Base-by-base conservation (phyloP, 2,329 filamentous ascomycete genomes). In the Diaporthe caulivora region DNA sequence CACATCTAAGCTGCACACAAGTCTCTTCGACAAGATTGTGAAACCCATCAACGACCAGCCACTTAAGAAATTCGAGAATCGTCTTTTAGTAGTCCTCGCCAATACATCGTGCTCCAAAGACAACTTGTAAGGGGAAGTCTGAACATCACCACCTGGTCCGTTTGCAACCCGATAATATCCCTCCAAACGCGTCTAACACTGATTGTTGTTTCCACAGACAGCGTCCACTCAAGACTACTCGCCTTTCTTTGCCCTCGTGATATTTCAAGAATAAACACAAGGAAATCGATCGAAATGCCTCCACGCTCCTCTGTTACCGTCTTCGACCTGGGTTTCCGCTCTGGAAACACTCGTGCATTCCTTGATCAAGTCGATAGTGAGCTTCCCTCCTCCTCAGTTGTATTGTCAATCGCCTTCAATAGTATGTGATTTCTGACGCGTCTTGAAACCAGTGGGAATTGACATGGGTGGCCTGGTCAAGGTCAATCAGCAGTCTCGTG, bases 361-460 rank as follows among this genome's bases (percentile, higher is more conserved):
- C 62, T 67, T 5, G 62, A 67, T 18, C 62, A 67, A 10, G 62
- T 67, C 11, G 62, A 67, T 26, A 67, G 62, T 67, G 40, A 67
- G 62, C 17, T 3, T 1, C 24, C 15, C 24, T 13, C 18, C 4
- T 1, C 18, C 3, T 29, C 15, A 26, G 21, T 34, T 1, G 29
- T 2, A 49, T 40, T n/a, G 7, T 18, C 29, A 21, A 44, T 17
- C 15, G 6, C 6, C 8, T 18, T 44, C 26, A 49, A 26, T 34
- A 17, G 18, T 1, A 15, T 21, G 15, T 65, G 13, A 29, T 13
- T 15, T 53, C 62, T 67, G 29, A 67, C 8, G 3, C 26, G 29
- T 21, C 31, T 40, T 0, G 1, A 1, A 51, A 53, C 2, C 2
- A 67, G 62, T 67, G 62, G 62, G 62, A 3, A 26, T 67, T n/a